Conservation (phyloP, 192 early-diverging fungal genomes). For the Podila epigama region DNA sequence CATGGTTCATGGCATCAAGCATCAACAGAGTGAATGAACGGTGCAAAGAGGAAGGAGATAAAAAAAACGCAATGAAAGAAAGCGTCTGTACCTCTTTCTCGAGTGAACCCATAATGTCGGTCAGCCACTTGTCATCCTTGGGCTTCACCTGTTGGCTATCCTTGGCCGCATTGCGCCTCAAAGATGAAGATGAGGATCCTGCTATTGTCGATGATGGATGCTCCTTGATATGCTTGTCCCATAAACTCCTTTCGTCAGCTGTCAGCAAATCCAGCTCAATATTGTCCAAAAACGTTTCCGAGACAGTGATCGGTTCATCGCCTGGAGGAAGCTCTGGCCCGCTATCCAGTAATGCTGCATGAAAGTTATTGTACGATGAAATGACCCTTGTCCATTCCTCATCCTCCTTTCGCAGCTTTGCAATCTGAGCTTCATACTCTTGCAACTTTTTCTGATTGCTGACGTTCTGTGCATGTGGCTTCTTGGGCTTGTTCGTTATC, state of each 20-base stretch:
- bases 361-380: constrained; percentile 41
- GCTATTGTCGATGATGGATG: neutral
- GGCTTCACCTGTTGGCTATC: neutral
- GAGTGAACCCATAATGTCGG: constrained; percentile 31
- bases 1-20: neutral
- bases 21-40: neutral
- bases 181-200: neutral
- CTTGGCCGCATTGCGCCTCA: too few species aligned
- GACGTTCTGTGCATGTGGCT: constrained; percentile 36
- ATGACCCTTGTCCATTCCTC: constrained; percentile 40
- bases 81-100: constrained; percentile 34
- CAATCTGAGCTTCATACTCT: constrained; percentile 38
- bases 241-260: constrained; percentile 36
- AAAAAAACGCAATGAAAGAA: neutral
- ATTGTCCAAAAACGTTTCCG: constrained; percentile 6
- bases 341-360: constrained; percentile 33
- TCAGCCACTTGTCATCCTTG: constrained; percentile 36
- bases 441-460: constrained; percentile 23
- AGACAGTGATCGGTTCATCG: constrained; percentile 9
- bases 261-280: constrained; percentile 31
- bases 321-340: constrained; percentile 20
- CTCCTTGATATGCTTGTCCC: constrained; percentile 32
- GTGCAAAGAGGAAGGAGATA: neutral
- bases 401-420: constrained; percentile 37
- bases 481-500: constrained; percentile 18